Evolutionary conservation across 2,329 filamentous ascomycete genomes (phyloP).

Genomic region (Apiospora koreana): DNA sequence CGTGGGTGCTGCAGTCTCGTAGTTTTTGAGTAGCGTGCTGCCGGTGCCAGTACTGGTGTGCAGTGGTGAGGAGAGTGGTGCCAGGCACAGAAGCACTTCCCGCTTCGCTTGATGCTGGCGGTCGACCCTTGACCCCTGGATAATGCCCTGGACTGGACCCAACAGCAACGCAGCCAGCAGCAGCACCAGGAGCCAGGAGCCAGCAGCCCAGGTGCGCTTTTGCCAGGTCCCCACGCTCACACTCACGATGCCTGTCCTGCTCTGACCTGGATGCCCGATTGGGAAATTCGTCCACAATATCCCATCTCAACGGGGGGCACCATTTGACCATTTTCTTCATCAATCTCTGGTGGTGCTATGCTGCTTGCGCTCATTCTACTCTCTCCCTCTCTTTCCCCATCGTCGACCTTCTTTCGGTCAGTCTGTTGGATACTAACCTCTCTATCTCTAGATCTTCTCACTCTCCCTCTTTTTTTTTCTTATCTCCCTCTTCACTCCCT

Average conservation of each 20-base stretch:
- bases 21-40: background rate
- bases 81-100: constrained; percentile 9
- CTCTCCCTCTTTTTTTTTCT: constrained; percentile 6
- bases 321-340: constrained; percentile 3
- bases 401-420: background rate
- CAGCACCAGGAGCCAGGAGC: too few relatives aligned
- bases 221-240: too few relatives aligned
- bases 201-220: too few relatives aligned
- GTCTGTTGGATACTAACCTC: constrained; percentile 3
- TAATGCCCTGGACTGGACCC: too few relatives aligned
- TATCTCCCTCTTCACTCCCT: constrained; percentile 19
- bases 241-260: constrained; percentile 2
- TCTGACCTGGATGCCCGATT: constrained; percentile 2
- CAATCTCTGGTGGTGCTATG: background rate
- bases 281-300: constrained; percentile 11
- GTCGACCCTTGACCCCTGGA: background rate
- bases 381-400: background rate
- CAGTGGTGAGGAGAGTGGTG: background rate
- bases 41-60: background rate
- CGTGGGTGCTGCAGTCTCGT: background rate
- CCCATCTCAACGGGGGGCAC: constrained; percentile 7
- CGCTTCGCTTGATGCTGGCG: background rate
- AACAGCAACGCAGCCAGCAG: too few relatives aligned
- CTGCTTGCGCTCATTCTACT: background rate
- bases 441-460: background rate